These are phyloP conservation scores for Trichothecium sympodiale DNA, from an alignment of 2,329 filamentous ascomycete genomes.

Conservation along the genomic window DNA sequence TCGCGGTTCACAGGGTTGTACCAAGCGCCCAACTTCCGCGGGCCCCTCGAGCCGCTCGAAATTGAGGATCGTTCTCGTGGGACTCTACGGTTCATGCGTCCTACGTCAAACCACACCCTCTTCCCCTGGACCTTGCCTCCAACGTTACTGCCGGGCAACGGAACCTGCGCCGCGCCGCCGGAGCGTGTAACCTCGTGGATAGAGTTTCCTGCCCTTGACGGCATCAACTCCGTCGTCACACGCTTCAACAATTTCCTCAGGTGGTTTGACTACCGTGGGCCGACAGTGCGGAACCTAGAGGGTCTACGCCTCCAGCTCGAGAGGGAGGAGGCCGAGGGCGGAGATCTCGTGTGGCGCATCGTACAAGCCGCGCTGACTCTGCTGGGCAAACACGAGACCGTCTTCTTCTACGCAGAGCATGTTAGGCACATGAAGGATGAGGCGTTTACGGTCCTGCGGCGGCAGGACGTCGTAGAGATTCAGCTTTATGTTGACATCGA, in stretches of 20 bases:
- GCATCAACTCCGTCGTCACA: constrained; percentile 18
- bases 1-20: constrained; percentile 76
- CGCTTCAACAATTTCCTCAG: constrained; percentile 20
- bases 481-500: constrained; percentile 39
- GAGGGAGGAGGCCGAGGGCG: constrained; percentile 40
- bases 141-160: constrained; percentile 63
- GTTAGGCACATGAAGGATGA: constrained; percentile 70
- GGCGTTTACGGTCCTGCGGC: constrained; percentile 69
- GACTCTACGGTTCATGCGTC: constrained; percentile 27
- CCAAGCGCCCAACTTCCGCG: constrained; percentile 56
- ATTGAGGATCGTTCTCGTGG: constrained; percentile 33
- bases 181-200: constrained; percentile 59
- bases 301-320: constrained; percentile 56
- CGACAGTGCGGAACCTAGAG: constrained; percentile 39
- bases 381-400: constrained; percentile 77
- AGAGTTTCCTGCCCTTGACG: constrained; percentile 44
- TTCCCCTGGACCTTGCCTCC: constrained; percentile 89
- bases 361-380: constrained; percentile 71
- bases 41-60: constrained; percentile 24
- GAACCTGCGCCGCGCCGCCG: constrained; percentile 63
- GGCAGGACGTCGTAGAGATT: constrained; percentile 62
- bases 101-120: constrained; percentile 67
- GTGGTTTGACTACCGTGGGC: constrained; percentile 24
- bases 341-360: constrained; percentile 51
- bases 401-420: constrained; percentile 68